Evolutionary conservation across 164 flowering plant genomes (phyloP).

Genomic region (Tetracentron sinense): DNA sequence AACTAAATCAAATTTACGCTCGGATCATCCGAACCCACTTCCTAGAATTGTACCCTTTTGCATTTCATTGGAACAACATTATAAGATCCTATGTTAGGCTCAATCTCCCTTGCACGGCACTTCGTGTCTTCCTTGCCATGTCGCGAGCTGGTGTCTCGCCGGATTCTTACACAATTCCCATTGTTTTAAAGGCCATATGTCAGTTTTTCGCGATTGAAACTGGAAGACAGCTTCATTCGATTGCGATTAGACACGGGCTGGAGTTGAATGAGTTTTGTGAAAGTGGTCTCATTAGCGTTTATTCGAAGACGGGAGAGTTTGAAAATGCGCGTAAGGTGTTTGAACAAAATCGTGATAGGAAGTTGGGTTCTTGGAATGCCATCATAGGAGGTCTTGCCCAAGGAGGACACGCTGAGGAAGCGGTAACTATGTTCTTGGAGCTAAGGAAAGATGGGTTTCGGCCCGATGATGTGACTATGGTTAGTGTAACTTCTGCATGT

Average conservation of each 20-base stretch:
- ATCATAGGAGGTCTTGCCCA: conserved; percentile 50
- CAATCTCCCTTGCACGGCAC: conserved; percentile 28
- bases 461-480: conserved; percentile 68
- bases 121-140: conserved; percentile 38
- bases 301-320: conserved; percentile 42
- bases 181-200: conserved; percentile 40
- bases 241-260: conserved; percentile 35
- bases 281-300: conserved; percentile 53
- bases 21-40: conserved; percentile 35
- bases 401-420: conserved; percentile 45
- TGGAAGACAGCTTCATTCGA: conserved; percentile 41
- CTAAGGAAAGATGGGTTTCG: conserved; percentile 39
- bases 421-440: conserved; percentile 35
- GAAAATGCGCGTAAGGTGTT: conserved; percentile 49
- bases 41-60: conserved; percentile 15
- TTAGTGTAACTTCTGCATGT: conserved; percentile 57
- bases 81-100: conserved; percentile 44
- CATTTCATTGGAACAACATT: conserved; percentile 60
- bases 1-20: conserved; percentile 35
- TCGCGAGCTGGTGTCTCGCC: conserved; percentile 41
- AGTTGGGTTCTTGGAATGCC: conserved; percentile 69
- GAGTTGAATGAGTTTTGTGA: conserved; percentile 46
- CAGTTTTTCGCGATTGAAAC: conserved; percentile 23
- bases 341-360: conserved; percentile 46
- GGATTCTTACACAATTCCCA: conserved; percentile 56